These are phyloP conservation scores for Debaryomyces castellii DNA, from an alignment of 805 yeast species.

Conservation along the genomic window DNA sequence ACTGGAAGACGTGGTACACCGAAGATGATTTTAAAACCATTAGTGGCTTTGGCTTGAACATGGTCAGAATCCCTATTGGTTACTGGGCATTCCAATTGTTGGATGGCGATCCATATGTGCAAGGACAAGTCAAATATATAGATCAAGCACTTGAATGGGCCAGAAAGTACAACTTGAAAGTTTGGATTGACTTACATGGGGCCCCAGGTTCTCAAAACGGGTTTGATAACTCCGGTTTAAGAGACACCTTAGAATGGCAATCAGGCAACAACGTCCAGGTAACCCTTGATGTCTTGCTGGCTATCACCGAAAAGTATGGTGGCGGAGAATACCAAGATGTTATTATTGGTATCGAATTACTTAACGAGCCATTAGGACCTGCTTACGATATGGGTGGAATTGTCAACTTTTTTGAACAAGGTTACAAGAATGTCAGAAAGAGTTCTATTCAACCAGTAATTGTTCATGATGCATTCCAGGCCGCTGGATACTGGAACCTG, in stretches of 20 bases:
- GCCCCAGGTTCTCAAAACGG: constrained; percentile 98
- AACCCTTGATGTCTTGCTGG: constrained; percentile 55
- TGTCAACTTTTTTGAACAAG: constrained; percentile 58
- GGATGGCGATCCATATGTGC: constrained; percentile 78
- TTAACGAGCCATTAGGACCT: constrained; percentile 89
- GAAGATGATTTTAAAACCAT: constrained; percentile 70
- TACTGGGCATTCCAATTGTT: constrained; percentile 83
- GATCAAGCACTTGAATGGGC: constrained; percentile 83
- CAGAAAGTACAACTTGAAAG: constrained; percentile 57
- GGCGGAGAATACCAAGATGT: constrained; percentile 60
- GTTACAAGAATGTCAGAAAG: constrained; percentile 63
- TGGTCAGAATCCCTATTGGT: constrained; percentile 89
- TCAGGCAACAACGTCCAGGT: constrained; percentile 49
- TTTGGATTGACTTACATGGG: constrained; percentile 92
- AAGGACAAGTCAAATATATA: constrained; percentile 72
- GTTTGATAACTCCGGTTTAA: constrained; percentile 87
- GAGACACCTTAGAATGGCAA: constrained; percentile 64
- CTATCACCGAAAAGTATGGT: constrained; percentile 65
- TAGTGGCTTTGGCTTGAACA: constrained; percentile 64
- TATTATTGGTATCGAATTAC: constrained; percentile 77
- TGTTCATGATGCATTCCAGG: constrained; percentile 81
- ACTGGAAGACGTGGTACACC: constrained; percentile 78
- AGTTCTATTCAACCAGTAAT: constrained; percentile 54
- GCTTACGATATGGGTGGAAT: constrained; percentile 57
- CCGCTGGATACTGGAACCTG: constrained; percentile 61